These are phyloP conservation scores for Casuarina glauca DNA, from an alignment of 306 rosid species.

Conservation along the genomic window DNA sequence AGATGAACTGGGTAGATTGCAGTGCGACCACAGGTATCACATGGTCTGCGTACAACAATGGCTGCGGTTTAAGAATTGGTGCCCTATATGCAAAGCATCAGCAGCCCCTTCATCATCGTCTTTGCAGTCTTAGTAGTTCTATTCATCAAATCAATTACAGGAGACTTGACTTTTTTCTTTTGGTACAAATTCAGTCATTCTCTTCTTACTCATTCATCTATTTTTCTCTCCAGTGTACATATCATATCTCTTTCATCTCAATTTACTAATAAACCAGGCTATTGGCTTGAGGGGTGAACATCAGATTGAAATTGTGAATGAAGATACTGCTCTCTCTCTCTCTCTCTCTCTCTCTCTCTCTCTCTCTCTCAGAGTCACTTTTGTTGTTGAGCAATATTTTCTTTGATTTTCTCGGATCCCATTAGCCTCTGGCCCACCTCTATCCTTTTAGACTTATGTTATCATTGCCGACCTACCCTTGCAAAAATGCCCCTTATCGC, in stretches of 20 bases:
- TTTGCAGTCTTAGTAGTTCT: slow-evolving; percentile 35
- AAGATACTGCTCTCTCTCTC: slow-evolving; percentile 22
- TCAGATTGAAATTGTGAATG: slow-evolving; percentile 38
- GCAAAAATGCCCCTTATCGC: too few species aligned
- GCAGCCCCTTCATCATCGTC: slow-evolving; percentile 39
- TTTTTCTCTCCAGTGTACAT: slow-evolving; percentile 40
- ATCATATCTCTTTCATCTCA: slow-evolving; percentile 41
- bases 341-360: slow-evolving; percentile 4
- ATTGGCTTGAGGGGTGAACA: slow-evolving; percentile 37
- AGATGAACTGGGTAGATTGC: slow-evolving; percentile 74
- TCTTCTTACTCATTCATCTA: slow-evolving; percentile 12
- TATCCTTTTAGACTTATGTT: too few species aligned
- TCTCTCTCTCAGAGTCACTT: not conserved
- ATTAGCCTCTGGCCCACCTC: not conserved
- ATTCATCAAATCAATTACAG: slow-evolving; percentile 26
- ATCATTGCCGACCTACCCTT: too few species aligned
- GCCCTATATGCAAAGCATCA: slow-evolving; percentile 91
- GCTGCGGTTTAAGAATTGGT: slow-evolving; percentile 92
- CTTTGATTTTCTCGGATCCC: not conserved
- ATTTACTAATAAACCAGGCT: slow-evolving; percentile 59
- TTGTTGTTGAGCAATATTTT: not conserved
- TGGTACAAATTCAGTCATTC: slow-evolving; percentile 43
- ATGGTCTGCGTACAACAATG: slow-evolving; percentile 73
- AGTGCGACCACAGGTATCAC: slow-evolving; percentile 78
- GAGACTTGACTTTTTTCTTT: slow-evolving; percentile 30